Evolutionary conservation across 2,329 filamentous ascomycete genomes (phyloP).

Genomic region (Pseudogymnoascus sp.): DNA sequence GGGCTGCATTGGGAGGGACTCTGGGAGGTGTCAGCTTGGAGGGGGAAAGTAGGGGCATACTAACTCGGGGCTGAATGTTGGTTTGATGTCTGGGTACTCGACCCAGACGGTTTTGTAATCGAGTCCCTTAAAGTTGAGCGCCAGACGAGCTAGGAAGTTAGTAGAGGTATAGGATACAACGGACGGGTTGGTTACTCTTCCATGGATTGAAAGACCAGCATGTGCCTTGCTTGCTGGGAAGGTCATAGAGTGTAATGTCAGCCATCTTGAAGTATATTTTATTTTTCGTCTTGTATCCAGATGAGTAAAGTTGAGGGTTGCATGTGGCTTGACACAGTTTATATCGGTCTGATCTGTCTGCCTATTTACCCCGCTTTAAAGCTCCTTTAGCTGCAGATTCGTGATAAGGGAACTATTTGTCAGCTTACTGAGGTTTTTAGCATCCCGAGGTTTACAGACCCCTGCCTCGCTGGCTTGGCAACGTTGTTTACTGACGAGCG

Average conservation of each 20-base stretch:
- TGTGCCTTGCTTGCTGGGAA: conserved; percentile 46
- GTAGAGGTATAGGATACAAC: conserved; percentile 12
- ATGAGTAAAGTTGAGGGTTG: neutral
- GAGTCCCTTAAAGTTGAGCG: conserved; percentile 60
- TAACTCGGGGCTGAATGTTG: conserved; percentile 48
- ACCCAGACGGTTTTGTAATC: conserved; percentile 63
- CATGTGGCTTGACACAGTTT: neutral
- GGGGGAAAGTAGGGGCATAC: conserved; percentile 19
- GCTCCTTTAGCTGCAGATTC: neutral
- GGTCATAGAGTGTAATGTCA: conserved; percentile 50
- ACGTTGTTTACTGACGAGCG: neutral
- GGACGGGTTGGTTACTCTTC: conserved; percentile 48
- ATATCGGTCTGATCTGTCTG: neutral
- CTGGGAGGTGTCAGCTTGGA: conserved; percentile 21
- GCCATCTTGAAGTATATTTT: neutral
- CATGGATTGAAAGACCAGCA: conserved; percentile 63
- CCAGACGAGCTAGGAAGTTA: conserved; percentile 46
- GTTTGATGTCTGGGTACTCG: conserved; percentile 58
- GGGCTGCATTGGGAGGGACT: conserved; percentile 38
- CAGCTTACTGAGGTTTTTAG: neutral
- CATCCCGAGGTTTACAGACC: neutral
- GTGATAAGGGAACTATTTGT: neutral
- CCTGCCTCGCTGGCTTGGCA: neutral
- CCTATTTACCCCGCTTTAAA: neutral
- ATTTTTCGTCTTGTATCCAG: neutral